Conservation (phyloP, 1,284 basidiomycete species). For the Coniophora puteana region DNA sequence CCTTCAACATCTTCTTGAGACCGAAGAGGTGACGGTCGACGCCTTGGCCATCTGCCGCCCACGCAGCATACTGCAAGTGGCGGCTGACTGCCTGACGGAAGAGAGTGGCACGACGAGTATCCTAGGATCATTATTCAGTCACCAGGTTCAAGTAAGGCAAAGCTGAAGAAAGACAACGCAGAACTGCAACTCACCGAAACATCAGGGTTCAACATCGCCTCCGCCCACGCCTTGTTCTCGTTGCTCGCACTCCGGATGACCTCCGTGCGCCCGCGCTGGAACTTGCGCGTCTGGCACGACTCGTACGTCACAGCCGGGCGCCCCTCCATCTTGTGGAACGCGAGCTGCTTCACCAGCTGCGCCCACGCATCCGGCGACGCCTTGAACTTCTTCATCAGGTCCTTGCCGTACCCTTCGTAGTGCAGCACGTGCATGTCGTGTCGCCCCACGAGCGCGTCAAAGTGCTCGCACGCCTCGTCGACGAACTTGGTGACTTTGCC, state of each 20-base stretch:
- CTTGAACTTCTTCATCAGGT: slow-evolving; percentile 85
- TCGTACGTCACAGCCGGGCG: slow-evolving; percentile 90
- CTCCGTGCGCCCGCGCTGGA: slow-evolving; percentile 89
- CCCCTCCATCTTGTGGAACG: slow-evolving; percentile 84
- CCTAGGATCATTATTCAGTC: background rate
- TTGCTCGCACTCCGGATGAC: slow-evolving; percentile 85
- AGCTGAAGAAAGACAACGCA: no score
- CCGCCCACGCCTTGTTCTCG: slow-evolving; percentile 84
- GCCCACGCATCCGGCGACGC: slow-evolving; percentile 93
- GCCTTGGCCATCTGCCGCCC: slow-evolving; percentile 93
- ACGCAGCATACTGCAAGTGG: slow-evolving; percentile 85
- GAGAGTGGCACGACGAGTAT: slow-evolving; percentile 43
- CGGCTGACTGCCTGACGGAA: slow-evolving; percentile 80
- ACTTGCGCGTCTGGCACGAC: slow-evolving; percentile 93
- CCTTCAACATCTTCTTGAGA: slow-evolving; percentile 78
- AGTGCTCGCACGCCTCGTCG: slow-evolving; percentile 55
- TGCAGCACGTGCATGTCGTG: slow-evolving; percentile 87
- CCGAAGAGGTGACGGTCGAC: slow-evolving; percentile 97
- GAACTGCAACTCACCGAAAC: slow-evolving; percentile 41
- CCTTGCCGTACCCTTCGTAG: slow-evolving; percentile 92
- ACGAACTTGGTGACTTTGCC: slow-evolving; percentile 53
- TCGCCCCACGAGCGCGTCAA: slow-evolving; percentile 71
- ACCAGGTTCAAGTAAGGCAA: background rate
- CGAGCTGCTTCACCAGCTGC: slow-evolving; percentile 94
- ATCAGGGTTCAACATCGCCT: slow-evolving; percentile 77